Conservation (phyloP, 2,329 filamentous ascomycete genomes). For the Apiospora kogelbergensis region DNA sequence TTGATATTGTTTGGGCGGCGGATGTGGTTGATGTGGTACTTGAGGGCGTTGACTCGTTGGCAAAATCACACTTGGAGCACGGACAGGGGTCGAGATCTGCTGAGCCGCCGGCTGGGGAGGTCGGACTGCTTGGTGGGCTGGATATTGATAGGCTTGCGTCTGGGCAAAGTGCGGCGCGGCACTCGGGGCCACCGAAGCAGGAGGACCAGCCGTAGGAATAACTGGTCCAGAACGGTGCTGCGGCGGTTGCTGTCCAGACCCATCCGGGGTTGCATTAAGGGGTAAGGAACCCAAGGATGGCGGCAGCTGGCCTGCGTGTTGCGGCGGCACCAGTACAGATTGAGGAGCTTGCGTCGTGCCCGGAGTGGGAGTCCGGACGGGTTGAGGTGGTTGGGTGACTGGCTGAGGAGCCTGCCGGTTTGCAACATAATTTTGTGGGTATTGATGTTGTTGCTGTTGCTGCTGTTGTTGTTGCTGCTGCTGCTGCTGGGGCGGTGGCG, state of each 20-base stretch:
- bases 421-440: conserved; percentile 23
- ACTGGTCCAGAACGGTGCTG: conserved; percentile 19
- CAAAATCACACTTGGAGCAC: neutral
- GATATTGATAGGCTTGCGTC: conserved; percentile 19
- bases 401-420: conserved; percentile 25
- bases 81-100: conserved; percentile 9
- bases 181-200: conserved; percentile 13
- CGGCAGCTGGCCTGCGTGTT: conserved; percentile 29
- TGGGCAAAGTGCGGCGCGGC: conserved; percentile 20
- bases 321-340: conserved; percentile 31
- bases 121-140: conserved; percentile 19
- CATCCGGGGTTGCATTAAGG: conserved; percentile 30
- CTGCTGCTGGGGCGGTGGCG: neutral
- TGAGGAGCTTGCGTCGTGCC: conserved; percentile 25
- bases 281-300: conserved; percentile 29
- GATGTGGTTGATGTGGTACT: conserved; percentile 1
- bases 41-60: conserved; percentile 11
- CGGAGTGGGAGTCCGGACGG: conserved; percentile 37
- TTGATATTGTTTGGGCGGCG: neutral
- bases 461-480: conserved; percentile 10
- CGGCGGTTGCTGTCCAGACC: conserved; percentile 24
- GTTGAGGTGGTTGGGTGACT: conserved; percentile 24
- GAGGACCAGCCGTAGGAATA: conserved; percentile 10
- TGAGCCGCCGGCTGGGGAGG: conserved; percentile 10
- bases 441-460: conserved; percentile 19